These are phyloP conservation scores for Stagonosporopsis chrysanthemi DNA, from an alignment of 2,329 filamentous ascomycete genomes.

Conservation along the genomic window DNA sequence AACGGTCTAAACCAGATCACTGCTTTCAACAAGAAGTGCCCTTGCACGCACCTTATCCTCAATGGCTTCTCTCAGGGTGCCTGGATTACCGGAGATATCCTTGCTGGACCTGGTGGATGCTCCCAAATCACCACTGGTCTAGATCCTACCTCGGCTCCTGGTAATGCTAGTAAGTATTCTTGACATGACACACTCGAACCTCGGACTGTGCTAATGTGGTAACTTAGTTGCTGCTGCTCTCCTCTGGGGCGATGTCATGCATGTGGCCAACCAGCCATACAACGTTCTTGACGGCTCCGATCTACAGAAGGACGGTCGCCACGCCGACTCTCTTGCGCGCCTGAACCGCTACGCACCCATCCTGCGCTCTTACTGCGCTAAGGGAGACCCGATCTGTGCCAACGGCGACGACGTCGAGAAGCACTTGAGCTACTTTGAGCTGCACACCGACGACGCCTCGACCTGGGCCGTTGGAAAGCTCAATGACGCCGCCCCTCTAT, in stretches of 20 bases:
- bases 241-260: slow-evolving; percentile 35
- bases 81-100: slow-evolving; percentile 66
- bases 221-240: slow-evolving; percentile 35
- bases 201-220: slow-evolving; percentile 28
- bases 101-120: slow-evolving; percentile 57
- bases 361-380: slow-evolving; percentile 69
- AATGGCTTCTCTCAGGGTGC: slow-evolving; percentile 68
- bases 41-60: slow-evolving; percentile 62
- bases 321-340: slow-evolving; percentile 23
- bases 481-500: slow-evolving; percentile 30
- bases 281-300: slow-evolving; percentile 31
- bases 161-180: slow-evolving; percentile 34
- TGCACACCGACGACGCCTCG: slow-evolving; percentile 32
- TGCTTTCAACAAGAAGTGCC: slow-evolving; percentile 61
- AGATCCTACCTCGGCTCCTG: slow-evolving; percentile 29
- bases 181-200: slow-evolving; percentile 24
- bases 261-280: slow-evolving; percentile 32
- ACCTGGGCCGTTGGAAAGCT: slow-evolving; percentile 35
- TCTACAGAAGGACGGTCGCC: slow-evolving; percentile 26
- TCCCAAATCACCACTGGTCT: slow-evolving; percentile 28
- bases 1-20: slow-evolving; percentile 55
- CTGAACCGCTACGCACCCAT: slow-evolving; percentile 51
- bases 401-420: slow-evolving; percentile 64
- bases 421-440: slow-evolving; percentile 64
- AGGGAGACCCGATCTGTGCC: slow-evolving; percentile 69